Conservation (phyloP, 805 yeast genomes). For the Kodamaea neixiangensis region DNA sequence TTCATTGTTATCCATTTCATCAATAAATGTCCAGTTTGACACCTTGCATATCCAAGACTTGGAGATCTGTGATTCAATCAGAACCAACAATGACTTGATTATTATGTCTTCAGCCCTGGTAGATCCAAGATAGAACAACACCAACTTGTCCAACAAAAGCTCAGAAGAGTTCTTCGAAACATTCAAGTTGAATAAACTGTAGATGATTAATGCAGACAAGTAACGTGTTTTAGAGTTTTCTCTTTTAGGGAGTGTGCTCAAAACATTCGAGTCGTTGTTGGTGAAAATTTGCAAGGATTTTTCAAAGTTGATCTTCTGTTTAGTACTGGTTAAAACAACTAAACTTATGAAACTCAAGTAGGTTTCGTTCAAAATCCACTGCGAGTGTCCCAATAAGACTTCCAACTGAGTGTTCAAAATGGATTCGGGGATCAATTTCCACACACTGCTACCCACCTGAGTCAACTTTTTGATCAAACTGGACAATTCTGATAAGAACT, state of each 20-base stretch:
- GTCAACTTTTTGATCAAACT: constrained; percentile 16
- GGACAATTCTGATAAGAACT: constrained; percentile 28
- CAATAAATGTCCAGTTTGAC: constrained; percentile 63
- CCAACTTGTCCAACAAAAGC: constrained; percentile 49
- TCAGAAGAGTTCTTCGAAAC: constrained; percentile 45
- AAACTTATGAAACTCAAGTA: constrained; percentile 50
- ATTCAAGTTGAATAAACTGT: constrained; percentile 51
- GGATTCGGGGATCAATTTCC: constrained; percentile 44
- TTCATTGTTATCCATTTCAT: constrained; percentile 43
- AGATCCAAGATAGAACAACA: constrained; percentile 62
- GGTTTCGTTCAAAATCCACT: constrained; percentile 45
- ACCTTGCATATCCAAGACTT: constrained; percentile 68
- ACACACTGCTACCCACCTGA: constrained; percentile 16
- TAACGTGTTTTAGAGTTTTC: constrained; percentile 32
- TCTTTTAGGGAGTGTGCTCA: constrained; percentile 27
- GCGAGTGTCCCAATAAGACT: constrained; percentile 47
- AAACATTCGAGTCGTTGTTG: constrained; percentile 48
- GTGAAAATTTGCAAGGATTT: constrained; percentile 65
- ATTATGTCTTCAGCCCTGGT: constrained; percentile 60
- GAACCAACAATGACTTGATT: constrained; percentile 54
- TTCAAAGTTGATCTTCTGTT: constrained; percentile 40
- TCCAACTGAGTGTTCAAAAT: constrained; percentile 67
- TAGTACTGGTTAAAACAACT: constrained; percentile 37
- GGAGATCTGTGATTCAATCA: constrained; percentile 55
- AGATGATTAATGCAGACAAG: constrained; percentile 48